Evolutionary conservation across 768 basidiomycete genomes (phyloP).

Genomic region (Suillus variegatus): DNA sequence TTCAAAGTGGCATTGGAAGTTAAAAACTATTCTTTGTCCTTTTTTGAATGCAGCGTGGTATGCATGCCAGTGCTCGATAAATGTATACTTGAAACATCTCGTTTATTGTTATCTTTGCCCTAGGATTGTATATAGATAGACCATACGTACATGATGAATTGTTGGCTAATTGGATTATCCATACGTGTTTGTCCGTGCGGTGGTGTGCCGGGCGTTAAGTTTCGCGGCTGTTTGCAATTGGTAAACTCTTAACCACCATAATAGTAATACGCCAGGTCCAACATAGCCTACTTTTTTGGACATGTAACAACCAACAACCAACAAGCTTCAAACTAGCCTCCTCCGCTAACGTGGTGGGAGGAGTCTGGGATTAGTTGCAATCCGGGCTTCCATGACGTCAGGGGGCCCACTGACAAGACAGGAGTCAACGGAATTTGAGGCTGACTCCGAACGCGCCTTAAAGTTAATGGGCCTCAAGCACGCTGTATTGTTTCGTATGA

Average conservation of each 20-base stretch:
- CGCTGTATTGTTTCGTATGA: too few species aligned
- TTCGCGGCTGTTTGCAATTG: neutral
- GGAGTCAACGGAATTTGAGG: too few species aligned
- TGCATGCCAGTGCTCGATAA: neutral
- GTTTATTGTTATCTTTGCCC: neutral
- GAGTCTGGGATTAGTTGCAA: too few species aligned
- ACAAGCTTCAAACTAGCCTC: too few species aligned
- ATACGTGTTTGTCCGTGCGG: neutral
- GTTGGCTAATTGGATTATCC: neutral
- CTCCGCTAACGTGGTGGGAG: too few species aligned
- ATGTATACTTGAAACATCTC: neutral
- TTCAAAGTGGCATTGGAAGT: neutral
- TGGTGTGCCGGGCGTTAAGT: neutral
- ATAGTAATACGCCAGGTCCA: neutral
- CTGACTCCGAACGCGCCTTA: too few species aligned
- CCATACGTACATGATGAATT: neutral
- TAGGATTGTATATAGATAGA: neutral
- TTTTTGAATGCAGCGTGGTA: neutral
- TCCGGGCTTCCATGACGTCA: too few species aligned
- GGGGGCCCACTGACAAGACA: too few species aligned
- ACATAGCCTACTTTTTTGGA: too few species aligned
- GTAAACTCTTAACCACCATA: neutral
- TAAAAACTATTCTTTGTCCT: neutral
- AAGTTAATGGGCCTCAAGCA: too few species aligned
- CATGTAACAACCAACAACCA: too few species aligned